phyloP scores from a whole-genome alignment of 1,284 basidiomycete genomes.

The Mycocalia duriaeana region DNA sequence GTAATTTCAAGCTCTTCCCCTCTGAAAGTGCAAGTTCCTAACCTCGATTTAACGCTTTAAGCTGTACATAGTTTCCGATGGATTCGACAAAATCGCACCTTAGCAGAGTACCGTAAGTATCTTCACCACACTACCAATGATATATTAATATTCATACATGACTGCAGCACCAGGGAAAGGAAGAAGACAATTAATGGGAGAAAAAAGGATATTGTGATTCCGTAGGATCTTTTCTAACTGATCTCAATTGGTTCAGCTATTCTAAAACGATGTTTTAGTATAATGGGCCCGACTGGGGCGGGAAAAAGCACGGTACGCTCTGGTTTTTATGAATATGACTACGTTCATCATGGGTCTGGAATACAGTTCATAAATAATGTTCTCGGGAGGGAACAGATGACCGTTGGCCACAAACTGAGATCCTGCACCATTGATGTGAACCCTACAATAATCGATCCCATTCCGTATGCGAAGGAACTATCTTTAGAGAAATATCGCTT shows the following conservation, averaged over 20 bases:
- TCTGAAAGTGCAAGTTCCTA: no score
- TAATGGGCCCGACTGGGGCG: constrained; percentile 11
- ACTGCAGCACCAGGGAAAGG: no score
- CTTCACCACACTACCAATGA: no score
- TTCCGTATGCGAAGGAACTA: background rate
- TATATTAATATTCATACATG: no score
- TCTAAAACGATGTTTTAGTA: constrained; percentile 1
- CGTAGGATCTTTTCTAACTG: background rate
- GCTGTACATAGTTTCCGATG: no score
- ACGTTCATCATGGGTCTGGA: background rate
- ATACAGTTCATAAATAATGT: background rate
- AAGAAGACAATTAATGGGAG: no score
- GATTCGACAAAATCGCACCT: no score
- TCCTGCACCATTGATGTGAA: background rate
- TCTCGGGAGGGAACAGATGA: background rate
- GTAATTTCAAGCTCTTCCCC: no score
- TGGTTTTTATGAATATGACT: constrained; percentile 2
- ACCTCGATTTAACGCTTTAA: no score
- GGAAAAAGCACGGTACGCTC: constrained; percentile 11
- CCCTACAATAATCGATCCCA: background rate
- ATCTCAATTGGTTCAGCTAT: background rate
- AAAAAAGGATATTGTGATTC: background rate
- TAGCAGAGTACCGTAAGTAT: no score
- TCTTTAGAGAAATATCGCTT: constrained; percentile 1
- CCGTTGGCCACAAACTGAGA: background rate